Evolutionary conservation across 148 eudicot genomes (phyloP), one percentile per base, ranked within the genome.

Genomic region (Suaeda aralocaspica): DNA sequence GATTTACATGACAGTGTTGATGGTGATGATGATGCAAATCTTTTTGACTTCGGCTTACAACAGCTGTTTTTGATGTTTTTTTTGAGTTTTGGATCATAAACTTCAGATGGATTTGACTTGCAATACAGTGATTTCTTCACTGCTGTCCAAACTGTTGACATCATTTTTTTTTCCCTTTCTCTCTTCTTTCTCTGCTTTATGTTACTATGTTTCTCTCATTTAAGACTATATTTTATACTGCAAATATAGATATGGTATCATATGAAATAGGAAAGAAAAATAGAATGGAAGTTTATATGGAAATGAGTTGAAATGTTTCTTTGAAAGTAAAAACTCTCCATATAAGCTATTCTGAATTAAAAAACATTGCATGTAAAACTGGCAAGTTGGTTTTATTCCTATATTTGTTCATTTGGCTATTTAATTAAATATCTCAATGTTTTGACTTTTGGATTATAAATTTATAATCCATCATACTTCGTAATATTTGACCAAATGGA

Each of bases 101-200:
- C 82, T 31, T 82, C 78, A 26, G 78, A 57, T 70, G 74, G 7
- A 19, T 46, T 60, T 77, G 82, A 66, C 72, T 65, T 74, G 59
- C 83, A 80, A 21, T 74, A 28, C 59, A 80, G 39, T 80, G 83
- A 69, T 57, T 39, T 80, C 80, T 77, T 80, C 25, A 77, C 57
- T 65, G 80, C 71, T 65, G 13, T 56, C 83, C 83, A 80, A 49
- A 74, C 53, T 51, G 57, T 58, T 74, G 81, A 64, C 78, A 73
- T 72, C 78, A 73, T 72, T 68, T 24, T 78, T n/a, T 18, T 55
- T 24, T 42, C 15, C 28, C n/a, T n/a, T 9, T 9, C 19, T 33
- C 6, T 59, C 56, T 59, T 49, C 28, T 5, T 21, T 31, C 6
- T 61, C 59, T 61, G 22, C 18, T 29, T 44, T 3, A 24, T 56